Evolutionary conservation across 768 basidiomycete genomes (phyloP), one percentile per base, ranked within the genome.

Genomic region (Gloeophyllum trabeum): DNA sequence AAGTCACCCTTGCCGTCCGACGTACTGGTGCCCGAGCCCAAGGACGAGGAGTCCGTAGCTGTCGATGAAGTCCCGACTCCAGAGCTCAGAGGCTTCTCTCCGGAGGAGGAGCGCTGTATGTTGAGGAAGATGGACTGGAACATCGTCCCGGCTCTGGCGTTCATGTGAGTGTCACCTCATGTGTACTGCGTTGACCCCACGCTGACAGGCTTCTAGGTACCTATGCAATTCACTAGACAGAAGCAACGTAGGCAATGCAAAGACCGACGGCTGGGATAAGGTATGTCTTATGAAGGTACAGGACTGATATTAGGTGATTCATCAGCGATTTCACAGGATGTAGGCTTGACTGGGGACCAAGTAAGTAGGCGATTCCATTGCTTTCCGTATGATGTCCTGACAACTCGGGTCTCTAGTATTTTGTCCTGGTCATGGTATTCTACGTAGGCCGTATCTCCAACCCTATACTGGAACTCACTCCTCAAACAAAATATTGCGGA

Each of bases 211-310:
- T 10, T 16, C 28, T 28, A 69, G 67, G 67, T 71, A 72, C 47
- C 55, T 72, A 7, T 68, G 64, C 45, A 72, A 72, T 52, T 68
- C 68, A 0, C 51, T 69, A 23, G 69, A 70, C 48, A 71, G 71
- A 47, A 66, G 70, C 3, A 72, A 71, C 43, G 63, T 73, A 1
- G 66, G 64, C 5, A 75, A 75, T 50, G 72, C 72, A 4, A 70
- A 75, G 46, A 73, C 72, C 2, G 70, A 62, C 41, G 64, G 66
- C 5, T 70, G 71, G 66, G 71, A 69, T 45, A 67, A 62, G 51
- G 71, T 65, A 42, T 41, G 46, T 16, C n/a, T 18, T 24, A n/a
- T n/a, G n/a, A n/a, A 20, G 22, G 26, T 6, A 6, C n/a, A 13
- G 6, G 5, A 6, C 16, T 24, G 44, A 6, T 14, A 41, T 37